Conservation (phyloP, 2,329 filamentous ascomycete genomes). For the Acephala macrosclerotiorum region DNA sequence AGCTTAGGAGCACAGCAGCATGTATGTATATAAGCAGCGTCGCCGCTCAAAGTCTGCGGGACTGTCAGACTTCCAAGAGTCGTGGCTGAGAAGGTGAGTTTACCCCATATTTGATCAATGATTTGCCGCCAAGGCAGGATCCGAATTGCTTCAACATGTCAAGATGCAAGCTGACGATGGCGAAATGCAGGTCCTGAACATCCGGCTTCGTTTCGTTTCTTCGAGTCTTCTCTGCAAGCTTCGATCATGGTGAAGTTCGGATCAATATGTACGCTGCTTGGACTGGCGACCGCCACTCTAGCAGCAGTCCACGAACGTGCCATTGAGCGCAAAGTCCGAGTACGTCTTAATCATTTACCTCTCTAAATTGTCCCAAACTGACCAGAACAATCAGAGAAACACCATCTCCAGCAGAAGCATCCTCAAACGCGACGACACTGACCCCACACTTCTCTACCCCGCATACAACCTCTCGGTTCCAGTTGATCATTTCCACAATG, state of each 20-base stretch:
- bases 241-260: slow-evolving; percentile 34
- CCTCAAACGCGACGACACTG: slow-evolving; percentile 32
- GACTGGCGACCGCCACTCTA: slow-evolving; percentile 27
- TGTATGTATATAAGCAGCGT: not conserved
- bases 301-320: slow-evolving; percentile 25
- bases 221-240: not conserved
- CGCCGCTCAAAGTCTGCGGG: not conserved
- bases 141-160: not conserved
- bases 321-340: slow-evolving; percentile 34
- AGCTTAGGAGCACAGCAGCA: not conserved
- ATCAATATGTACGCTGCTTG: slow-evolving; percentile 29
- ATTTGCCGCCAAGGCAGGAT: not conserved
- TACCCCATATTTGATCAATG: not conserved
- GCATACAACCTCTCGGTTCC: slow-evolving; percentile 47
- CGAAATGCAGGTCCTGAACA: not conserved
- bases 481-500: slow-evolving; percentile 86
- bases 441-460: slow-evolving; percentile 40
- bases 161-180: slow-evolving; percentile 20
- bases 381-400: slow-evolving; percentile 30
- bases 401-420: slow-evolving; percentile 28
- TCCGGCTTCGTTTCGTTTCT: not conserved
- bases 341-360: slow-evolving; percentile 13
- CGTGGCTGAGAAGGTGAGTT: not conserved
- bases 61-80: not conserved
- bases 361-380: not conserved